Percentiles rank a stretch among this genome's conserved stretches.
Conservation (phyloP, 1,284 basidiomycete species). For the Rhodotorula sp. region DNA sequence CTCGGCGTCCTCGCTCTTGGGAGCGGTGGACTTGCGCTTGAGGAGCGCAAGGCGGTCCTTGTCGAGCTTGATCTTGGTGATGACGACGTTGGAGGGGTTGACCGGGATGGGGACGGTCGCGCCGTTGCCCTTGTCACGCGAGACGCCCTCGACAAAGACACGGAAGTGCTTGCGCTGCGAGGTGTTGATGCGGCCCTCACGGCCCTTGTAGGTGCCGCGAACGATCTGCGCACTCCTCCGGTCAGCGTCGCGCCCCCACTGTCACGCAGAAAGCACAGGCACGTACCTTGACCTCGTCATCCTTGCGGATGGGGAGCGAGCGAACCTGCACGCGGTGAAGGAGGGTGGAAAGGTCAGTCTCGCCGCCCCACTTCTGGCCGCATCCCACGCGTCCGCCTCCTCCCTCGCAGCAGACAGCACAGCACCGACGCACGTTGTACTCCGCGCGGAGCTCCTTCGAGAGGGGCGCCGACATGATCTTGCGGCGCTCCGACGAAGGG, state of each 20-base stretch:
- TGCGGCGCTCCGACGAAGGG: conserved; percentile 82
- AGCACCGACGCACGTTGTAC: conserved; percentile 69
- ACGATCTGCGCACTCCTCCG: conserved; percentile 62
- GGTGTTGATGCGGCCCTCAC: conserved; percentile 80
- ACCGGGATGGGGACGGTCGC: conserved; percentile 91
- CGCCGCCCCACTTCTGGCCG: background rate
- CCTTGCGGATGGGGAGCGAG: conserved; percentile 94
- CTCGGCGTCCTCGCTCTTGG: conserved; percentile 43
- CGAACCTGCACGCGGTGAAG: conserved; percentile 62
- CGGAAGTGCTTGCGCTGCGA: conserved; percentile 99
- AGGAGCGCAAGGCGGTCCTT: conserved; percentile 56
- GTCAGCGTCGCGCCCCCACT: background rate
- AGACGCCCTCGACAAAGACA: conserved; percentile 96
- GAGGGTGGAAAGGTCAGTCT: background rate
- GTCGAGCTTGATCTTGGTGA: conserved; percentile 86
- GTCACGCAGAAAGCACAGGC: background rate
- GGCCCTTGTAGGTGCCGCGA: conserved; percentile 80
- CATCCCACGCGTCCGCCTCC: background rate
- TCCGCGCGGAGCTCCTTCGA: conserved; percentile 93
- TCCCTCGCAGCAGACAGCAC: background rate
- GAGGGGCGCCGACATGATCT: conserved; percentile 95
- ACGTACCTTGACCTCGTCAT: conserved; percentile 90
- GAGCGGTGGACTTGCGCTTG: conserved; percentile 52
- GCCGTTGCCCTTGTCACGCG: conserved; percentile 97
- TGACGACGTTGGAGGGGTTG: conserved; percentile 96